Evolutionary conservation across 139 green algal genomes (phyloP), one percentile per base, ranked within the genome.

Genomic region (Closterium sp.): DNA sequence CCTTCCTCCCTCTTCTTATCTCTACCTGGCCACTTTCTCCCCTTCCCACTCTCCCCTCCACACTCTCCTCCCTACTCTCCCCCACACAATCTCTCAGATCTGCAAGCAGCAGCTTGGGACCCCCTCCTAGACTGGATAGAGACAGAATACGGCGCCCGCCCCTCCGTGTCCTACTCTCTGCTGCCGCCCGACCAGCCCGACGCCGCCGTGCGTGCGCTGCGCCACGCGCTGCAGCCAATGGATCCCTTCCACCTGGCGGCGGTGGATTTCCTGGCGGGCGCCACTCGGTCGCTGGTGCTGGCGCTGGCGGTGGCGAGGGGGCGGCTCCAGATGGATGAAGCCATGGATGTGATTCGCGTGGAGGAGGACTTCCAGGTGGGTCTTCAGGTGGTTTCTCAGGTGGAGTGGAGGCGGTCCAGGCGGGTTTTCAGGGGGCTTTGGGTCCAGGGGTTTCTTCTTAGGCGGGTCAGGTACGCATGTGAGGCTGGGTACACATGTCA

Each of bases 201-300:
- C 23, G 84, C 21, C 30, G 90, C 43, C 23, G 84, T 94, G 28
- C 21, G 30, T 16, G 34, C 88, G 23, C 25, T 94, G 91, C 32
- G 84, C 81, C 12, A 89, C 3, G 30, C 81, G 64, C 90, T 95
- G n/a, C 30, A 84, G n/a, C 25, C 35, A 6, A 91, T 98, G 36
- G 94, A 97, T 89, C 0, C 69, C 30, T 99, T 96, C 96, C 92
- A 96, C 5, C 95, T 99, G 81, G 95, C 97, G 19, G 95, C 94
- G 0, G 91, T 94, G 3, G 97, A 99, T 92, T 95, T 96, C 55
- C 91, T 98, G 38, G 96, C 95, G 0, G 90, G 94, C 4, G 90
- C 94, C 7, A 96, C 95, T 94, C 97, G 97, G 93, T 99, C 98
- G 2, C 84, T 99, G 6, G 87, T 98, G 21, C 91, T 99, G 9